Conservation (phyloP, 306 rosid species). For the Malus sylvestris region DNA sequence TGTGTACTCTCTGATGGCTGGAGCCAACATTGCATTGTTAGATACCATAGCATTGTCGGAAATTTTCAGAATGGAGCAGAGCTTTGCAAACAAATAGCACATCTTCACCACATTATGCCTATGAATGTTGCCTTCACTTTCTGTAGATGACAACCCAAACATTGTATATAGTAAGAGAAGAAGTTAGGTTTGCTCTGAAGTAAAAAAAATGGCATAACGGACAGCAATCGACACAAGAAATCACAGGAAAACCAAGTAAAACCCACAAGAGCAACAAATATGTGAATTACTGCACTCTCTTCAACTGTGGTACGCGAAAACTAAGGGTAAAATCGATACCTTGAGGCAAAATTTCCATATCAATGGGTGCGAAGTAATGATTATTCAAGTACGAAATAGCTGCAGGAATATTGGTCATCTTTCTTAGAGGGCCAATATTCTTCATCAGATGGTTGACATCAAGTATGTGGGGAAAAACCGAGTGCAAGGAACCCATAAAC, state of each 20-base stretch:
- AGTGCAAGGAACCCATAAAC: constrained; percentile 42
- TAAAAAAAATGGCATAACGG: background rate
- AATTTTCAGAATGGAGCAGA: constrained; percentile 62
- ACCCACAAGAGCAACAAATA: background rate
- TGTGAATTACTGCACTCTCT: constrained; percentile 2
- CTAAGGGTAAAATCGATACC: constrained; percentile 33
- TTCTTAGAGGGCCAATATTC: constrained; percentile 50
- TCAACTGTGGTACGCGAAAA: background rate
- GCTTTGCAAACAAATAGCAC: constrained; percentile 54
- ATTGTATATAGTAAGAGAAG: background rate
- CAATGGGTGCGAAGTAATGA: constrained; percentile 56
- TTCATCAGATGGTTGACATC: constrained; percentile 61
- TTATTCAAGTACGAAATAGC: constrained; percentile 67
- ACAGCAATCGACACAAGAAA: background rate
- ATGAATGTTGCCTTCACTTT: constrained; percentile 41
- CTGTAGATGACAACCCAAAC: constrained; percentile 34
- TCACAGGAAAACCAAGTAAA: background rate
- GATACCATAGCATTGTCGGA: constrained; percentile 21
- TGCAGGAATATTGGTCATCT: constrained; percentile 39
- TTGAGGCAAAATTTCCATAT: constrained; percentile 47
- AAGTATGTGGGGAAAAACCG: constrained; percentile 54
- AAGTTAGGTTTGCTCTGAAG: constrained; percentile 2
- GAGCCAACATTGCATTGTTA: constrained; percentile 24
- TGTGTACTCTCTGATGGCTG: constrained; percentile 31
- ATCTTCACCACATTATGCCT: constrained; percentile 59